phyloP scores from a whole-genome alignment of 2,329 filamentous ascomycete species.

The Teratosphaeria gauchensis region DNA sequence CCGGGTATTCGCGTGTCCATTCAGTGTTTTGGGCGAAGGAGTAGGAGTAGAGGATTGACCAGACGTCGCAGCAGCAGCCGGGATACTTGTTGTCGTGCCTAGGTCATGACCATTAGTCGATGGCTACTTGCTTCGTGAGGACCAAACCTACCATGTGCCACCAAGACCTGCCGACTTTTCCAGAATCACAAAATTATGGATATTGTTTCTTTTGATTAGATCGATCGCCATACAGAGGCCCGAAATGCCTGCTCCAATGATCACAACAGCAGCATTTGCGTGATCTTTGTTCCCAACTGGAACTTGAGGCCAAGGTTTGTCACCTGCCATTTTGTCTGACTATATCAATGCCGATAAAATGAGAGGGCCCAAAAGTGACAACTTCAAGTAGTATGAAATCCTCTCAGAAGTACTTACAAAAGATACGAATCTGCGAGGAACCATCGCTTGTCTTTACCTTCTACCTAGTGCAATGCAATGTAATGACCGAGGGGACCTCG shows the following conservation, averaged over 20 bases:
- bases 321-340: conserved; percentile 27
- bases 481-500: too few relatives aligned
- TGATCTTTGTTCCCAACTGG: conserved; percentile 42
- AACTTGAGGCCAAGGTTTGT: conserved; percentile 37
- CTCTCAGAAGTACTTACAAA: too few relatives aligned
- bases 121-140: neutral
- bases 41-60: conserved; percentile 48
- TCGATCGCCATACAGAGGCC: conserved; percentile 51
- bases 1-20: conserved; percentile 48
- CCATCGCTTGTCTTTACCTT: too few relatives aligned
- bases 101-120: neutral
- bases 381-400: too few relatives aligned
- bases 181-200: conserved; percentile 47
- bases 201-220: conserved; percentile 42
- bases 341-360: neutral
- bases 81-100: conserved; percentile 46
- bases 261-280: conserved; percentile 45
- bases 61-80: conserved; percentile 39
- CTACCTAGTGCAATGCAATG: too few relatives aligned
- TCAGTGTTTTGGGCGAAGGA: conserved; percentile 51
- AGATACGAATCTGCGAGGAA: too few relatives aligned
- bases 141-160: conserved; percentile 37
- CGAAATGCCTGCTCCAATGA: conserved; percentile 40
- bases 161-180: conserved; percentile 47
- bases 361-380: neutral